Conservation (phyloP, 116 monocot genomes). For the Dioscorea cayenensis region DNA sequence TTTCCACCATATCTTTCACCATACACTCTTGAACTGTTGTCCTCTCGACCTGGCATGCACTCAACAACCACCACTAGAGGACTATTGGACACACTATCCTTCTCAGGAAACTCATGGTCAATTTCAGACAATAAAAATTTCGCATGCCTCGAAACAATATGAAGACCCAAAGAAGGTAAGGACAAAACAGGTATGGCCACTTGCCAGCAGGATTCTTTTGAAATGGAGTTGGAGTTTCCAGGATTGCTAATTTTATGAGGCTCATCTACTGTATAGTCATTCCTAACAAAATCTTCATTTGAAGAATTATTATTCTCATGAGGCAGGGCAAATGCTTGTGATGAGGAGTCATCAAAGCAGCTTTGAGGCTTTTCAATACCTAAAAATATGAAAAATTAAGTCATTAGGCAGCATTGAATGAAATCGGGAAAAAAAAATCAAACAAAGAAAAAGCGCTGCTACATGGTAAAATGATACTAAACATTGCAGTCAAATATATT, state of each 20-base stretch:
- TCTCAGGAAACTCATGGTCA: constrained; percentile 5
- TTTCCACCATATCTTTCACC: constrained; percentile 6
- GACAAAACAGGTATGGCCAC: background rate
- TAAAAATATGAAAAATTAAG: background rate
- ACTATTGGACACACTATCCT: background rate
- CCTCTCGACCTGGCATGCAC: constrained; percentile 11
- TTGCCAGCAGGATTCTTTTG: constrained; percentile 8
- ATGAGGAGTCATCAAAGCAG: background rate
- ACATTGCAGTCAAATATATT: background rate
- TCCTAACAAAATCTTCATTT: constrained; percentile 8
- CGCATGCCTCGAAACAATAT: constrained; percentile 31
- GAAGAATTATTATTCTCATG: constrained; percentile 11
- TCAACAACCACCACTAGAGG: constrained; percentile 1
- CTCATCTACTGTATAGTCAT: constrained; percentile 14
- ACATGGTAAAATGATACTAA: background rate
- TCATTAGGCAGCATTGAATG: background rate
- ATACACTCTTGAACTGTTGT: constrained; percentile 3
- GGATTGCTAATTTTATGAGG: constrained; percentile 8
- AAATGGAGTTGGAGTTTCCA: constrained; percentile 13
- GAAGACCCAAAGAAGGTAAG: constrained; percentile 31
- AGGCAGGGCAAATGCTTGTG: constrained; percentile 1
- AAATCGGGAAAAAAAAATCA: background rate
- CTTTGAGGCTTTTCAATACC: constrained; percentile 15
- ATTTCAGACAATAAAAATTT: constrained; percentile 22
- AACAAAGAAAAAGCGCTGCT: background rate